Conservation (phyloP, 345 rosid species). For the Gossypium turneri region DNA sequence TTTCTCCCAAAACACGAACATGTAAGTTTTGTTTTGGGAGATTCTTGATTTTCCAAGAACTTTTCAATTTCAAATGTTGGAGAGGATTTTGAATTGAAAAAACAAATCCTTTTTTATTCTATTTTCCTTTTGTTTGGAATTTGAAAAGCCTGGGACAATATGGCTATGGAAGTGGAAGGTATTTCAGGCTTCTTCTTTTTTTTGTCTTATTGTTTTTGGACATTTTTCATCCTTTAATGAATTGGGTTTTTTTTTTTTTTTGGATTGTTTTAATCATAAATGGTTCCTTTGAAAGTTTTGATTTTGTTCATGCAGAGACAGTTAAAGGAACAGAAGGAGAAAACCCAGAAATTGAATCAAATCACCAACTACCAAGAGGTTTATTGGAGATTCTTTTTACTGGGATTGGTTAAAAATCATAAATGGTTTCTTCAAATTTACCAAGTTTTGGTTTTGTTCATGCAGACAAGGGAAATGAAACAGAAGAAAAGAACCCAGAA, state of each 20-base stretch:
- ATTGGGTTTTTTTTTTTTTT: background rate
- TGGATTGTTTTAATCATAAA: background rate
- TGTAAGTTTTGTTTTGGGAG: background rate
- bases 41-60: background rate
- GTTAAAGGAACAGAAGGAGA: conserved; percentile 10
- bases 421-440: no score
- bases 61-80: conserved; percentile 1
- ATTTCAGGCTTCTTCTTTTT: background rate
- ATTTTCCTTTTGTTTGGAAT: background rate
- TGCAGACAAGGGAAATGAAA: background rate
- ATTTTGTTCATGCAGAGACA: conserved; percentile 8
- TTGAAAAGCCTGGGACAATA: conserved; percentile 16
- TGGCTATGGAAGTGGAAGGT: conserved; percentile 23
- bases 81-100: conserved; percentile 3
- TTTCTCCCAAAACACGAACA: background rate
- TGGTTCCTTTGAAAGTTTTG: background rate
- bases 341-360: conserved; percentile 20
- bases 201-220: background rate
- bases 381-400: conserved; percentile 38
- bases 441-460: no score
- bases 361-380: conserved; percentile 38
- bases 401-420: conserved; percentile 4
- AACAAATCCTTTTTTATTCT: background rate
- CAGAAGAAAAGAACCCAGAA: conserved; percentile 26
- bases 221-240: background rate